Evolutionary conservation across 2,329 filamentous ascomycete species (phyloP).

Genomic region (Cercospora janseana): DNA sequence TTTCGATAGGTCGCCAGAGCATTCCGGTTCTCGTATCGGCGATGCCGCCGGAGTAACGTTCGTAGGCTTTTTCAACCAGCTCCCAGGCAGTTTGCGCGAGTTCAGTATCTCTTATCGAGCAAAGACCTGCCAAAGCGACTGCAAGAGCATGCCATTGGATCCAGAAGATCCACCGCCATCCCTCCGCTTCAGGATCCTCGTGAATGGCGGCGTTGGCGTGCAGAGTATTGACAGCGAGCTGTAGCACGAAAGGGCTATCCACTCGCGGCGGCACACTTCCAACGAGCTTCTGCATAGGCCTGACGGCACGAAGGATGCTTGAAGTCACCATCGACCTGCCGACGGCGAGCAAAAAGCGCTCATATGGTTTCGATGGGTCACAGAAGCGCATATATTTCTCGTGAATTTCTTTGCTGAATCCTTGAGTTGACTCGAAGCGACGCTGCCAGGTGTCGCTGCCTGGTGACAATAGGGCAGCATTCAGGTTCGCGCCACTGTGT

Average conservation of each 20-base stretch:
- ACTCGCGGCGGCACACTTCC: constrained; percentile 32
- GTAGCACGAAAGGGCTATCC: constrained; percentile 35
- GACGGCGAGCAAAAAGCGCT: constrained; percentile 26
- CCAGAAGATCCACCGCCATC: constrained; percentile 53
- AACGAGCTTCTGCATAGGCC: constrained; percentile 31
- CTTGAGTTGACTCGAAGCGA: constrained; percentile 31
- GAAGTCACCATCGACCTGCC: constrained; percentile 26
- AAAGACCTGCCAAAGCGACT: constrained; percentile 54
- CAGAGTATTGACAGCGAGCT: constrained; percentile 48
- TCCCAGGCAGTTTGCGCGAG: constrained; percentile 52
- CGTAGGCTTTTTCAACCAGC: constrained; percentile 49
- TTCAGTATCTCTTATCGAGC: constrained; percentile 48
- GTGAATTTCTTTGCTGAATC: constrained; percentile 25
- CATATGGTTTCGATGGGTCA: constrained; percentile 25
- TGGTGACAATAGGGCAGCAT: constrained; percentile 22
- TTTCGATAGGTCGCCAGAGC: constrained; percentile 56
- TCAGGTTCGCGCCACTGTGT: constrained; percentile 15
- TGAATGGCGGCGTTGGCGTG: constrained; percentile 41
- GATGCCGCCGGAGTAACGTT: constrained; percentile 46
- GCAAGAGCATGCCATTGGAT: constrained; percentile 58
- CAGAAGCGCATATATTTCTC: constrained; percentile 32
- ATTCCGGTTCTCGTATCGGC: constrained; percentile 53
- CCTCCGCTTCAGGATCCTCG: constrained; percentile 39
- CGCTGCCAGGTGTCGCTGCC: constrained; percentile 31
- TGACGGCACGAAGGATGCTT: constrained; percentile 34